Evolutionary conservation across 1,284 basidiomycete species (phyloP).

Genomic region (Fomitopsis palustris): DNA sequence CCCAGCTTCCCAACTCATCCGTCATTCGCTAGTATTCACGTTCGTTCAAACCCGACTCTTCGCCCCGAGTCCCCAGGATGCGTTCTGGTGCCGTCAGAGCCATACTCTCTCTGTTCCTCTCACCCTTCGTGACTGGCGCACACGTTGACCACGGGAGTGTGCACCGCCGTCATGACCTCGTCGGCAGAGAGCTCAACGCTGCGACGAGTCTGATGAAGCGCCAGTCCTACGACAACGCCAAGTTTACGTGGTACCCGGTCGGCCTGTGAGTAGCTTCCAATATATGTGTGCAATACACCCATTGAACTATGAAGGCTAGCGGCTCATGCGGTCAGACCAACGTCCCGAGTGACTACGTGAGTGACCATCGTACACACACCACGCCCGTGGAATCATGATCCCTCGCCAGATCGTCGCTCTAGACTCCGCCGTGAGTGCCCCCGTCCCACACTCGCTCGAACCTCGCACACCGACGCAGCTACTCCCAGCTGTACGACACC

Average conservation of each 20-base stretch:
- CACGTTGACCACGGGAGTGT: neutral
- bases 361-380: conserved; percentile 20
- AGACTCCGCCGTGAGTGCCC: conserved; percentile 17
- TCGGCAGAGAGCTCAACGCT: neutral
- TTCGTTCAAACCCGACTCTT: neutral
- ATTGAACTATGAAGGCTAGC: conserved; percentile 25
- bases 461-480: conserved; percentile 5
- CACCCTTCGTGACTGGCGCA: neutral
- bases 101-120: neutral
- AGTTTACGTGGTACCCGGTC: neutral
- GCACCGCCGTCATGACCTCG: neutral
- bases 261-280: neutral
- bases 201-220: neutral
- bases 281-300: neutral
- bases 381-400: neutral
- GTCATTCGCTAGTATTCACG: neutral
- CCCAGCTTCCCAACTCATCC: too few species aligned
- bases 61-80: neutral
- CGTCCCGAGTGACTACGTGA: conserved; percentile 45
- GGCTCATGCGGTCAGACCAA: conserved; percentile 56
- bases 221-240: neutral
- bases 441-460: conserved; percentile 40
- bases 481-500: conserved; percentile 44
- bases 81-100: neutral
- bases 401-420: conserved; percentile 15